A percentile compares a stretch with the other conserved stretches of the same genome.
Conservation (phyloP, 352 stramenopile species). For the Phytophthora citricola region DNA sequence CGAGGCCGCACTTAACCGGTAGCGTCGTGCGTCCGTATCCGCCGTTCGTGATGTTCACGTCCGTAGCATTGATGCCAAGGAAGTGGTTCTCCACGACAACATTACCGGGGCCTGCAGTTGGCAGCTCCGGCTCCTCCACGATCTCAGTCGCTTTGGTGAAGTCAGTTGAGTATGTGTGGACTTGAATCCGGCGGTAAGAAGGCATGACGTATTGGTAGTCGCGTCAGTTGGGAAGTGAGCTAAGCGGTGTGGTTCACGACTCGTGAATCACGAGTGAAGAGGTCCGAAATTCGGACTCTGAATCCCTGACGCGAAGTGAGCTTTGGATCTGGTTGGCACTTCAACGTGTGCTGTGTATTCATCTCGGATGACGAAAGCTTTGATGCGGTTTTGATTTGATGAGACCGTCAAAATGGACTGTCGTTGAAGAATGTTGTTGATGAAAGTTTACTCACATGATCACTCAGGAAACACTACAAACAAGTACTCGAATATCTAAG, state of each 20-base stretch:
- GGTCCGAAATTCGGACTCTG: not conserved
- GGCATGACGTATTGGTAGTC: conserved; percentile 30
- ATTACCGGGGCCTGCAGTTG: conserved; percentile 29
- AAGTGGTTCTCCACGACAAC: conserved; percentile 48
- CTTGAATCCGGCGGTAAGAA: conserved; percentile 39
- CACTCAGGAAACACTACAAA: not conserved
- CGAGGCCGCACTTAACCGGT: conserved; percentile 18
- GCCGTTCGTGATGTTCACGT: conserved; percentile 64
- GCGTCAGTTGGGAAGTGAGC: conserved; percentile 20
- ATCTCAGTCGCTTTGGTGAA: conserved; percentile 50
- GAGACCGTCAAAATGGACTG: conserved; percentile 2
- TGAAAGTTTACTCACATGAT: not conserved
- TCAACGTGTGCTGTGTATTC: conserved; percentile 15
- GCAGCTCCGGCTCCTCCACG: conserved; percentile 34
- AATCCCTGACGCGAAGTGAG: conserved; percentile 8
- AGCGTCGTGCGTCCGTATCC: conserved; percentile 24
- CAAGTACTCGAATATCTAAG: conserved; percentile 3
- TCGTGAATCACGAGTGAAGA: not conserved
- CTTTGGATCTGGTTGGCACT: conserved; percentile 26
- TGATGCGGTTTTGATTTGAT: conserved; percentile 22
- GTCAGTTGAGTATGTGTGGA: conserved; percentile 54
- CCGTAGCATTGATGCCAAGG: conserved; percentile 57
- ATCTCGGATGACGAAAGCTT: conserved; percentile 12
- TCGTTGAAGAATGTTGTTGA: conserved; percentile 17
- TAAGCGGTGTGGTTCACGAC: not conserved